Evolutionary conservation across 805 yeast genomes (phyloP), one percentile per base, ranked within the genome.

Genomic region (Zygosaccharomyces lentus): DNA sequence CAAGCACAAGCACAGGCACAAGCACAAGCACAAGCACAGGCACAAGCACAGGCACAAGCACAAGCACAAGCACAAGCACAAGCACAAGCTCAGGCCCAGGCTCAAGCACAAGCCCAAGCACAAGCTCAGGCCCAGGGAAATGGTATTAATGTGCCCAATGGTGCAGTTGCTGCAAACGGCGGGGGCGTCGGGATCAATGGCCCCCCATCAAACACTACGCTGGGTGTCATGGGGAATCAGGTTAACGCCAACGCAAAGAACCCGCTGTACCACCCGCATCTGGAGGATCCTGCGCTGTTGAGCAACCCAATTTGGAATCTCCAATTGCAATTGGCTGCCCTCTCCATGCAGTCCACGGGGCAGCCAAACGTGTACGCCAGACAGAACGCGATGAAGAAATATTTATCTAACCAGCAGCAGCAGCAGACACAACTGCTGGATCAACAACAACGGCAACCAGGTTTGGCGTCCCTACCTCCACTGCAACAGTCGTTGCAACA

Each of bases 331-430:
- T 48, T 66, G 34, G 65, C 67, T 1, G 52, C 62, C 9, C 53
- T 60, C 1, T 64, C 69, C 6, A 53, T 61, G 50, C 67, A 62
- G 17, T 57, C 66, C 10, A 34, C 64, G 37, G 69, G 69, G 4
- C 68, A 59, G 46, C 65, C 69, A 9, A 66, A 65, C 43, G 62
- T 62, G 7, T 66, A 66, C 49, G 70, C 70, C 2, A 59, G 68
- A 37, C 68, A 66, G 52, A 65, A 64, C 50, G 69, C 68, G 1
- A 64, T 66, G 64, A 63, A 66, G 44, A 61, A 63, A 47, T 63
- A 61, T 35, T 34, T 64, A 26, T 56, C 57, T 3, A 58, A 52
- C 41, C 65, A 62, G 37, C 59, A 52, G 24, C 55, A 54, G 32
- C 48, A 45, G 13, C 52, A 45, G 30, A 46, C 34, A 17, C 53